phyloP scores from a whole-genome alignment of 805 yeast species.

The Candida stauntonica region DNA sequence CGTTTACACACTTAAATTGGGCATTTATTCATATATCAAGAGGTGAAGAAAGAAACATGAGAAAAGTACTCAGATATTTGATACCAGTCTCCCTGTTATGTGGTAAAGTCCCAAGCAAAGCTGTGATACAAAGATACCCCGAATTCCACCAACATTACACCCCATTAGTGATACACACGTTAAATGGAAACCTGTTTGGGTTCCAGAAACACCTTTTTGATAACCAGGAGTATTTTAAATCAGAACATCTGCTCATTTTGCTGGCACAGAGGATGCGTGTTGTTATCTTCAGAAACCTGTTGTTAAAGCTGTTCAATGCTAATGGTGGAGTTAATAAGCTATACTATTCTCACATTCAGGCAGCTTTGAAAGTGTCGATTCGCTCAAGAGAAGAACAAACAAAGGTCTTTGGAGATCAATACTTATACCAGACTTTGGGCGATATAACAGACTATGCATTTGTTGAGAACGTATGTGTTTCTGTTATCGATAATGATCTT shows the following conservation, averaged over 20 bases:
- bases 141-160: constrained; percentile 33
- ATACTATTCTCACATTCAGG: constrained; percentile 15
- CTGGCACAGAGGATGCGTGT: constrained; percentile 42
- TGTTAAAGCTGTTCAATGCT: constrained; percentile 21
- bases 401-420: constrained; percentile 12
- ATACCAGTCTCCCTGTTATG: constrained; percentile 49
- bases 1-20: constrained; percentile 46
- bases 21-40: constrained; percentile 26
- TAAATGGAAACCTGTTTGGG: constrained; percentile 38
- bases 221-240: constrained; percentile 36
- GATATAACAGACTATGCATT: constrained; percentile 31
- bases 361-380: constrained; percentile 24
- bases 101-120: constrained; percentile 45
- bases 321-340: constrained; percentile 7
- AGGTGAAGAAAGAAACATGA: constrained; percentile 12
- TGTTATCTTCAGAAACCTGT: constrained; percentile 41
- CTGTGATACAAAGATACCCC: constrained; percentile 21
- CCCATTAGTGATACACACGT: constrained; percentile 33
- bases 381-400: constrained; percentile 20
- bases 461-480: constrained; percentile 46
- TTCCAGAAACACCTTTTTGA: constrained; percentile 32
- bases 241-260: constrained; percentile 36
- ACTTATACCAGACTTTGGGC: constrained; percentile 26
- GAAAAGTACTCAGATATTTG: constrained; percentile 40
- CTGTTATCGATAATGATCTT: constrained; percentile 50